Evolutionary conservation across 2,329 filamentous ascomycete genomes (phyloP).

Genomic region (Polytolypa hystricis): DNA sequence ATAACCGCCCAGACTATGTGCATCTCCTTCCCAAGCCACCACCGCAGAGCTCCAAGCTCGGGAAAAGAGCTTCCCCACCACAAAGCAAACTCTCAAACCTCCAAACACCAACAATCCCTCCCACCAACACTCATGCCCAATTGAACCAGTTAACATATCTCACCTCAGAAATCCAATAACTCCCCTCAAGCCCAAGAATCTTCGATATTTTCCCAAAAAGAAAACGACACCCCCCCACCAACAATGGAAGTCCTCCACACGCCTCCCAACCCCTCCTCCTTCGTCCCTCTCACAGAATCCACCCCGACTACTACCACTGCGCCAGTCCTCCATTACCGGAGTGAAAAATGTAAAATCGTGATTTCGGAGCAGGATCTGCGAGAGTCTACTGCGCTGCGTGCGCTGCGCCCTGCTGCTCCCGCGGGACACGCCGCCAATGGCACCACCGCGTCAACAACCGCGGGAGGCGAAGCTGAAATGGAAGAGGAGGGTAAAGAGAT

Average conservation of each 20-base stretch:
- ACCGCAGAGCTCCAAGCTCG: too few species aligned
- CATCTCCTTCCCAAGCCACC: too few species aligned
- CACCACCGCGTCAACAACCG: constrained; percentile 6
- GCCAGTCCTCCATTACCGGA: constrained; percentile 37
- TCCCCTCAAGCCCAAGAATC: too few species aligned
- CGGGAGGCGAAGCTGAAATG: constrained; percentile 5
- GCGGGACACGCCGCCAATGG: constrained; percentile 10
- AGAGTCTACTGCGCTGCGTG: constrained; percentile 23
- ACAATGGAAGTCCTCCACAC: constrained; percentile 33
- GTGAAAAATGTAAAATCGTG: constrained; percentile 34
- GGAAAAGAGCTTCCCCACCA: too few species aligned
- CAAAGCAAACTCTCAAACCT: too few species aligned
- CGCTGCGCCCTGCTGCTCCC: constrained; percentile 16
- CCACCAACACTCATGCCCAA: too few species aligned
- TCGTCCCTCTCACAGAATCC: constrained; percentile 34
- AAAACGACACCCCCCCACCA: neutral
- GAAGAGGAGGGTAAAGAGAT: constrained; percentile 21
- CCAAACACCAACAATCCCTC: too few species aligned
- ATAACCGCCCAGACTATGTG: too few species aligned
- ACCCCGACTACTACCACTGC: constrained; percentile 38
- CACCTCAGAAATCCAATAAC: too few species aligned
- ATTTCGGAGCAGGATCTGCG: constrained; percentile 31
- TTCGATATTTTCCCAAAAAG: too few species aligned
- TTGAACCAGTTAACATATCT: too few species aligned
- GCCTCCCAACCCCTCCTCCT: constrained; percentile 29